Evolutionary conservation across 1,139 yeast species (phyloP).

Genomic region (Nadsonia commutata): DNA sequence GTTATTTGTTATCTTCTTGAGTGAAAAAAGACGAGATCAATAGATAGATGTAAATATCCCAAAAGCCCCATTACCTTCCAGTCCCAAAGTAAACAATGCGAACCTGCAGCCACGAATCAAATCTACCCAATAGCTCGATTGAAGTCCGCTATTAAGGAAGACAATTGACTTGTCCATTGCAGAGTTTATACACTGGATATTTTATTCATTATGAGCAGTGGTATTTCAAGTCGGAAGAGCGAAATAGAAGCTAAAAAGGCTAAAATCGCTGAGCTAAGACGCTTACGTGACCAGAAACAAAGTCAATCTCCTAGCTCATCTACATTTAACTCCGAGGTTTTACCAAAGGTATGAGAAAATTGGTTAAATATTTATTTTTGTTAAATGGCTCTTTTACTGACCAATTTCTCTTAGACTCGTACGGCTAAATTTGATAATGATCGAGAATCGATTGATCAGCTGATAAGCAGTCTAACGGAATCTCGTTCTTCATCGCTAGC

Average conservation of each 20-base stretch:
- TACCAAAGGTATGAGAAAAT: not conserved
- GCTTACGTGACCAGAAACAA: slow-evolving; percentile 20
- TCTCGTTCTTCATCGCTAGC: not conserved
- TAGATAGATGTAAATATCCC: too few relatives aligned
- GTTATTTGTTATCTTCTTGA: too few relatives aligned
- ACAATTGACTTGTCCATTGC: too few relatives aligned
- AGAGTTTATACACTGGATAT: too few relatives aligned
- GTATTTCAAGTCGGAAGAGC: slow-evolving; percentile 20
- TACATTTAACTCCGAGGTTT: not conserved
- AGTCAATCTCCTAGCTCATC: slow-evolving; percentile 1
- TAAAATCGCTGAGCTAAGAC: slow-evolving; percentile 30
- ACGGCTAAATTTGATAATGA: not conserved
- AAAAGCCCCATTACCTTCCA: too few relatives aligned
- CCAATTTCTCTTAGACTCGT: not conserved
- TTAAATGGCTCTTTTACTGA: not conserved
- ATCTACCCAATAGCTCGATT: too few relatives aligned
- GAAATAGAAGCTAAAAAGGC: slow-evolving; percentile 35
- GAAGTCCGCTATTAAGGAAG: too few relatives aligned
- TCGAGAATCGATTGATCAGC: not conserved
- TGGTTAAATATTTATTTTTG: not conserved
- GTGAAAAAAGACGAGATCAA: too few relatives aligned
- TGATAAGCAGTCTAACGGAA: not conserved
- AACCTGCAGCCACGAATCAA: too few relatives aligned
- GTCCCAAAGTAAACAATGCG: not conserved
- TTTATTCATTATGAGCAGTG: too few relatives aligned